Base-by-base conservation (phyloP, 176 grass and related monocot species). In the Oryza nivara region DNA sequence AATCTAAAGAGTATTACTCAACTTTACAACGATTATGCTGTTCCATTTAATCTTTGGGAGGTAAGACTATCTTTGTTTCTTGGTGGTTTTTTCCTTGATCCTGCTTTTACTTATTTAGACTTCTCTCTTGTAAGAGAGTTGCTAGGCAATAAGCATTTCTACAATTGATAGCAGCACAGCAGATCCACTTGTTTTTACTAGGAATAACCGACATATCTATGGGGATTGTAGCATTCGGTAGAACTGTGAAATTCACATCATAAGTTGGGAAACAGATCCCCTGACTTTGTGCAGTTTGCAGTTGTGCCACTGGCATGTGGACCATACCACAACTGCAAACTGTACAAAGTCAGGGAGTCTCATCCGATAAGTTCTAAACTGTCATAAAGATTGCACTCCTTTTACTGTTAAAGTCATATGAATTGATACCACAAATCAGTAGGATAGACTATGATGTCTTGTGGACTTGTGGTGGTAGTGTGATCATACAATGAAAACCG, bases 1-100 rank as follows among this genome's bases (percentile, higher is more conserved):
- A 89, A 95, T 72, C 76, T 95, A 65, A 98, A 91, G 96, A 98
- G 96, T 80, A 95, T 98, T 69, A 98, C 91, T 89, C 96, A 95
- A 67, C 83, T 98, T 23, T 98, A 98, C 70, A 98, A 94, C 73
- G 96, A 95, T 35, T 98, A 89, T 86, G 93, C 93, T 66, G 80
- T 98, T 89, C 96, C 89, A 4, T 98, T 92, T 90, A 86, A 90
- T 74, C 89, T 95, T 80, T 98, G 93, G 92, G 96, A 95, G 96
- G 96, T 98, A 92, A 22, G 76, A 4, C 84, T 87, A 74, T 85
- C 40, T 86, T 80, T 82, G 34, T 88, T 83, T 83, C 54, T 32
- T 81, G 54, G 20, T 67, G 19, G 32, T 11, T 26, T 81, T 68
- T 44, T 82, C 11, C 14, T 74, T 84, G 40, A 26, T 17, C 67